Base-by-base conservation (phyloP, 805 yeast species). In the Blastobotrys robertii region DNA sequence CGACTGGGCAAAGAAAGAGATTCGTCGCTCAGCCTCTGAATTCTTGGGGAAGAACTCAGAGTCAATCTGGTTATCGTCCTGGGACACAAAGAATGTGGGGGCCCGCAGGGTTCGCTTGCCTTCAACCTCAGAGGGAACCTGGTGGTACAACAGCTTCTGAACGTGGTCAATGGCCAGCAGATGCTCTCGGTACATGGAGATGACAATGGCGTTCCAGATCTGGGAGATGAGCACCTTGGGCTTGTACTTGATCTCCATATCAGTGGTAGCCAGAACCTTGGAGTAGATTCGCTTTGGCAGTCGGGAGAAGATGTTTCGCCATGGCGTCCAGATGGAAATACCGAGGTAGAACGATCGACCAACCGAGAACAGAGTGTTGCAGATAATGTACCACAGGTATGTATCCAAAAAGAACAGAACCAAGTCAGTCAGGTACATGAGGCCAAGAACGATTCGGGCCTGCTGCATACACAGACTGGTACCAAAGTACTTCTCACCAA, bases 281-380 rank as follows among this genome's bases (percentile, higher is more conserved):
- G 90, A 74, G 50, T 72, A 73, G 2, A 85, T 81, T 50, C 94
- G 68, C 52, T 79, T 78, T 1, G 95, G 94, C 25, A 86, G 63
- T 39, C 87, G 15, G 76, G 96, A 81, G 74, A 88, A 92, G 55
- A 92, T 88, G 65, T 92, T 92, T 77, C 97, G 84, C 99, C 99
- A 92, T 50, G 99, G 99, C 33, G 98, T 90, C 73, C 88, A 79
- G 52, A 92, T 90, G 39, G 98, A 92, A 56, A 90, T 87, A 81
- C 99, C 98, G 65, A 92, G 76, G 74, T 90, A 92, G 76, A 92
- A 92, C 11, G 97, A 90, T 64, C 96, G 84, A 56, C 95, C 96
- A 59, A 92, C 86, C 48, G 97, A 90, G 77, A 85, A 87, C 53
- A 86, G 76, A 66, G 95, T 82, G 77, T 90, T 92, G 65, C 84